These are phyloP conservation scores for Metschnikowia koreensis DNA, from an alignment of 805 yeast genomes.

Conservation along the genomic window DNA sequence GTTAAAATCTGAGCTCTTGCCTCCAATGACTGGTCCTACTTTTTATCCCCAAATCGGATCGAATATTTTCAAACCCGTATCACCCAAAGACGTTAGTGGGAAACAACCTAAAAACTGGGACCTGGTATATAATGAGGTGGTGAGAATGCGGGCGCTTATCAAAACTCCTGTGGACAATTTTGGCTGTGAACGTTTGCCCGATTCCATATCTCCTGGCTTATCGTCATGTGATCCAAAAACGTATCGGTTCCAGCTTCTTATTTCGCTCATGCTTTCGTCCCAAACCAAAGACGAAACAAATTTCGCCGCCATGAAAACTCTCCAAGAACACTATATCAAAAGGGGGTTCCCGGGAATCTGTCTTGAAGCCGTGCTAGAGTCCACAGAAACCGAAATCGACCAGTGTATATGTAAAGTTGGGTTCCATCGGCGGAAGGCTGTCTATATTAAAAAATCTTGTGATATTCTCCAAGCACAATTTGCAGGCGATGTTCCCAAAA, in stretches of 20 bases:
- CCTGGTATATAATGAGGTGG: constrained; percentile 57
- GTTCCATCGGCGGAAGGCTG: constrained; percentile 78
- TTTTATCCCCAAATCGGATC: constrained; percentile 10
- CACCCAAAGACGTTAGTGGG: constrained; percentile 6
- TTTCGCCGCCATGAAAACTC: constrained; percentile 61
- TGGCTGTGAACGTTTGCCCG: constrained; percentile 73
- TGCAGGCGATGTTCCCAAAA: constrained; percentile 70
- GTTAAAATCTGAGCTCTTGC: neutral
- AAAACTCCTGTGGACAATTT: constrained; percentile 85
- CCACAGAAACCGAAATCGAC: constrained; percentile 60
- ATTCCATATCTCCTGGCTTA: constrained; percentile 38
- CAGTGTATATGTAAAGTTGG: constrained; percentile 75
- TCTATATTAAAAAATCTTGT: constrained; percentile 62
- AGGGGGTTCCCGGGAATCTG: constrained; percentile 50
- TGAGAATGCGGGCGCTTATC: constrained; percentile 61
- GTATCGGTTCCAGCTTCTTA: constrained; percentile 68
- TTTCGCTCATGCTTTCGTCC: constrained; percentile 83
- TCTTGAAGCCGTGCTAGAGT: constrained; percentile 49
- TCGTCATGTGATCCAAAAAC: constrained; percentile 32
- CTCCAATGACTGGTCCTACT: constrained; percentile 1
- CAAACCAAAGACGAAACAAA: constrained; percentile 92
- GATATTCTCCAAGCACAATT: constrained; percentile 48
- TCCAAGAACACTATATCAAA: constrained; percentile 49
- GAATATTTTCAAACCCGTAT: constrained; percentile 13
- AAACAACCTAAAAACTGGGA: constrained; percentile 41